These are phyloP conservation scores for Coleophoma crateriformis DNA, from an alignment of 2,329 filamentous ascomycete genomes.

Conservation along the genomic window DNA sequence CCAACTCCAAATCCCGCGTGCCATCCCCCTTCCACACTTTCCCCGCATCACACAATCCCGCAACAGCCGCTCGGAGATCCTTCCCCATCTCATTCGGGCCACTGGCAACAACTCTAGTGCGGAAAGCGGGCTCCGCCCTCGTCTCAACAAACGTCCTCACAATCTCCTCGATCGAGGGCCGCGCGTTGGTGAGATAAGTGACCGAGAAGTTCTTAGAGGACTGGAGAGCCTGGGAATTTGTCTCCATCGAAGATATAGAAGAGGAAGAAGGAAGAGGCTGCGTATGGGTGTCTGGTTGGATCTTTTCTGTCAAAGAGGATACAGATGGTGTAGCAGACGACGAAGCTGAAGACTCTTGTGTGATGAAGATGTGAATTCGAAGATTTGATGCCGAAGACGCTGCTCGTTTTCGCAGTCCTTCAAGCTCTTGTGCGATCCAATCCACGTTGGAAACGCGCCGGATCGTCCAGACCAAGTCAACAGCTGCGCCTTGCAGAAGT, in stretches of 20 bases:
- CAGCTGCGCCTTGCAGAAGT: slow-evolving; percentile 12
- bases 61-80: slow-evolving; percentile 50
- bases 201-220: background rate
- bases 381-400: slow-evolving; percentile 34
- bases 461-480: slow-evolving; percentile 63
- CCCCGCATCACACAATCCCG: slow-evolving; percentile 42
- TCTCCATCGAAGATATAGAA: background rate
- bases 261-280: background rate
- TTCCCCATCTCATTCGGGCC: slow-evolving; percentile 55
- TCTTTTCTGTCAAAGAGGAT: background rate
- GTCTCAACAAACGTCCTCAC: slow-evolving; percentile 42
- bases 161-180: slow-evolving; percentile 40
- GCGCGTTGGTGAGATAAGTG: slow-evolving; percentile 13
- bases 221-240: too few species aligned
- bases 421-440: slow-evolving; percentile 55
- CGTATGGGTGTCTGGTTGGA: slow-evolving; percentile 1
- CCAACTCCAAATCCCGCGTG: slow-evolving; percentile 47
- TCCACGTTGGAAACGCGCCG: slow-evolving; percentile 45
- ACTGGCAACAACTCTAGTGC: slow-evolving; percentile 53
- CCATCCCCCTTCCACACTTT: slow-evolving; percentile 54
- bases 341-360: slow-evolving; percentile 29
- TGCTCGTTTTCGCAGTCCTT: slow-evolving; percentile 34
- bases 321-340: background rate
- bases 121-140: slow-evolving; percentile 34
- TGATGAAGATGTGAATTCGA: slow-evolving; percentile 53